phyloP scores from a whole-genome alignment of 1,284 basidiomycete species.

The Neonothopanus nambi region DNA sequence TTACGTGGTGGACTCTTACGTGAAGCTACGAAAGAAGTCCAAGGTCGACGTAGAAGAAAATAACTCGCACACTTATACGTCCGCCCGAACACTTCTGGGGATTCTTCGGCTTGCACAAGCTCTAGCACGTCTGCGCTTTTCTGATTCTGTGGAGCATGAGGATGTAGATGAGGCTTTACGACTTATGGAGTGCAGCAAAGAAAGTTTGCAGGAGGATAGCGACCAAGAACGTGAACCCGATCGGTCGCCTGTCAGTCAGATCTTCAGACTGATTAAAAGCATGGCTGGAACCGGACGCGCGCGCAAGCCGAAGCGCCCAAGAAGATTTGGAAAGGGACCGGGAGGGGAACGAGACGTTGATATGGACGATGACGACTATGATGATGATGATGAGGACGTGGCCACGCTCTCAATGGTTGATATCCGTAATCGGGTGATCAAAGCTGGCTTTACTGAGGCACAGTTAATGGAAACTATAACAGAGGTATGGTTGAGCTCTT shows the following conservation, averaged over 20 bases:
- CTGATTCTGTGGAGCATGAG: conserved; percentile 74
- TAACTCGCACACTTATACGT: conserved; percentile 92
- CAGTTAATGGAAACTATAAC: conserved; percentile 84
- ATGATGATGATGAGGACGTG: conserved; percentile 55
- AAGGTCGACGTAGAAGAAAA: conserved; percentile 91
- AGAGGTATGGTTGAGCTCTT: conserved; percentile 50
- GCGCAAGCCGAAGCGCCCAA: conserved; percentile 37
- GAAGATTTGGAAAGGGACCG: conserved; percentile 66
- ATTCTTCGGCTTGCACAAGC: conserved; percentile 95
- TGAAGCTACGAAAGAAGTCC: conserved; percentile 88
- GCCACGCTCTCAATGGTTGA: conserved; percentile 77
- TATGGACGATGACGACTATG: conserved; percentile 60
- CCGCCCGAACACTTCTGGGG: conserved; percentile 94
- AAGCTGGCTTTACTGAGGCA: conserved; percentile 87
- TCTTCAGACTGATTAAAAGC: conserved; percentile 87
- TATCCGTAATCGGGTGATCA: conserved; percentile 80
- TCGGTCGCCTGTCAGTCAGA: conserved; percentile 76
- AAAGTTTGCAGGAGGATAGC: conserved; percentile 81
- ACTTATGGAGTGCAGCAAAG: conserved; percentile 96
- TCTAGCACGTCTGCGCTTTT: conserved; percentile 87
- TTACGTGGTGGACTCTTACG: conserved; percentile 95
- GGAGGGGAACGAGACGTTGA: conserved; percentile 66
- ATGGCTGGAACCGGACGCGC: conserved; percentile 58
- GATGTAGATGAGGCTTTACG: conserved; percentile 98
- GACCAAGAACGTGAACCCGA: conserved; percentile 73